phyloP scores from a whole-genome alignment of 139 green algal species.

The Mesostigma viride region DNA sequence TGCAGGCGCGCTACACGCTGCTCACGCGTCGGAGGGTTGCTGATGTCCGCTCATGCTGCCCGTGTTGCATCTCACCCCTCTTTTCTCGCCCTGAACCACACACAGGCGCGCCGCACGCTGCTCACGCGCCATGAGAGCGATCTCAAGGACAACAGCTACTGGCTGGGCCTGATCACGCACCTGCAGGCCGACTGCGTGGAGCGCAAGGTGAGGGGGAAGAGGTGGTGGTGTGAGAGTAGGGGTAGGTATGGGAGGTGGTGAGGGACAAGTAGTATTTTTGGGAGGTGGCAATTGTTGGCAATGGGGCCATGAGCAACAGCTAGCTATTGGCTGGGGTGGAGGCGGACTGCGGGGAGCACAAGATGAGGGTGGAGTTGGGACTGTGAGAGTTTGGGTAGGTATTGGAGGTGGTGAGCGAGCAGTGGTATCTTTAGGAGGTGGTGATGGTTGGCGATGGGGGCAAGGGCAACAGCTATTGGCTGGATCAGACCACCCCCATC shows the following conservation, averaged over 20 bases:
- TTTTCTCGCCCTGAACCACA: no score
- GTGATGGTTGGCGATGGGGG: no score
- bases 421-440: no score
- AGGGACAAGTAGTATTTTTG: background rate
- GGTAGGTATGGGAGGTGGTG: slow-evolving; percentile 58
- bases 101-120: slow-evolving; percentile 60
- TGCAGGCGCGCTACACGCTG: no score
- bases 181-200: slow-evolving; percentile 68
- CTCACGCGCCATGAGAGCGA: slow-evolving; percentile 90
- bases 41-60: no score
- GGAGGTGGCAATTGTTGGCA: background rate
- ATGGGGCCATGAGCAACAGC: background rate
- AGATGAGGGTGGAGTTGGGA: background rate
- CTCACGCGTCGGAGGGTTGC: no score
- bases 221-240: slow-evolving; percentile 58
- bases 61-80: no score
- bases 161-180: slow-evolving; percentile 86
- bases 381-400: no score
- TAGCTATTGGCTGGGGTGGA: background rate
- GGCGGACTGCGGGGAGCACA: background rate
- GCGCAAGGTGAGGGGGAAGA: slow-evolving; percentile 68
- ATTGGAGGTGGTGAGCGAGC: no score
- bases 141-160: slow-evolving; percentile 85
- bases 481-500: no score
- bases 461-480: no score